phyloP scores from a whole-genome alignment of 2,329 filamentous ascomycete genomes.

The Penicillium sp. region DNA sequence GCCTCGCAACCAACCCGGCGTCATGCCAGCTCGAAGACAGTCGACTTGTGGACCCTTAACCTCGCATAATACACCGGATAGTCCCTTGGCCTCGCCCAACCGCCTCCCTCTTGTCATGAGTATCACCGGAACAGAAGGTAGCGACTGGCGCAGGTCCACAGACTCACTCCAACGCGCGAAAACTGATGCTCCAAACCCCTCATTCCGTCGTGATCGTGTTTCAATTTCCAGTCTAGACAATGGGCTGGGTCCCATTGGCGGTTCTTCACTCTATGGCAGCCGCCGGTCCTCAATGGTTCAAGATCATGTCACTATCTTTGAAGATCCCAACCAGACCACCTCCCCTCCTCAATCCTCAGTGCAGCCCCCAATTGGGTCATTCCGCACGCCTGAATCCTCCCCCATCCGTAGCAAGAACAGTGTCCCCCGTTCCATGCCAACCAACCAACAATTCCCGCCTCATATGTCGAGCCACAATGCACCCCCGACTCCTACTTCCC shows the following conservation, averaged over 20 bases:
- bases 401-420: conserved; percentile 16
- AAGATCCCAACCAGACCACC: conserved; percentile 32
- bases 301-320: conserved; percentile 41
- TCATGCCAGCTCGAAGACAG: conserved; percentile 22
- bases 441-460: conserved; percentile 19
- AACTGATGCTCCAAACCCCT: conserved; percentile 19
- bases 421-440: conserved; percentile 17
- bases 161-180: conserved; percentile 30
- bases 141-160: conserved; percentile 30
- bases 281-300: conserved; percentile 21
- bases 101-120: conserved; percentile 18
- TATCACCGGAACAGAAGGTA: conserved; percentile 25
- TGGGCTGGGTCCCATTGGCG: conserved; percentile 7
- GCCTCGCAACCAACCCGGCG: conserved; percentile 33
- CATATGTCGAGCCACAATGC: conserved; percentile 16
- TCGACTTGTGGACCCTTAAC: conserved; percentile 14
- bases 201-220: conserved; percentile 15
- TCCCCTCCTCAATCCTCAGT: conserved; percentile 14
- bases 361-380: conserved; percentile 11
- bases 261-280: conserved; percentile 12
- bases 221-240: conserved; percentile 7
- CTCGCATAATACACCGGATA: neutral
- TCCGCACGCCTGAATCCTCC: conserved; percentile 17
- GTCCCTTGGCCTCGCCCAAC: conserved; percentile 6
- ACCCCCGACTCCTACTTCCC: conserved; percentile 17